A percentile compares a stretch with the other conserved stretches of the same genome.
These are phyloP conservation scores for Mollisiaceae sp. DNA, from an alignment of 2,329 filamentous ascomycete species.

Conservation along the genomic window DNA sequence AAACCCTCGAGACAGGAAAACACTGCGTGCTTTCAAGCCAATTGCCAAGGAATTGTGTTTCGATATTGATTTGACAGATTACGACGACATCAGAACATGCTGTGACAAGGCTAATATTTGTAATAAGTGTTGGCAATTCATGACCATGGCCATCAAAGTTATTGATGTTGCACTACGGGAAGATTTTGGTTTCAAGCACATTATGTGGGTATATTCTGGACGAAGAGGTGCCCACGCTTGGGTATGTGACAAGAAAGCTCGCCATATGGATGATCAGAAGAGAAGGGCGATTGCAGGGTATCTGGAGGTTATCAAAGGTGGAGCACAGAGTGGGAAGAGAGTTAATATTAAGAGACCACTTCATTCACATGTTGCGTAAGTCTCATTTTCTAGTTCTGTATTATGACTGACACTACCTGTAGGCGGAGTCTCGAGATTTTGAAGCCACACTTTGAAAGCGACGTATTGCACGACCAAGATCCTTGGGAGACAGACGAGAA, in stretches of 20 bases:
- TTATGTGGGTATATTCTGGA: conserved; percentile 98
- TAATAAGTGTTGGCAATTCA: conserved; percentile 93
- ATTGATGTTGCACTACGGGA: conserved; percentile 85
- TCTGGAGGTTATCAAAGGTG: conserved; percentile 87
- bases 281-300: conserved; percentile 86
- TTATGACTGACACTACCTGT: conserved; percentile 17
- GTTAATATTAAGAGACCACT: conserved; percentile 84
- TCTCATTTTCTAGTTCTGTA: conserved; percentile 18
- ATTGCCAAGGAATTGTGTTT: conserved; percentile 95
- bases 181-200: conserved; percentile 96
- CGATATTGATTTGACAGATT: conserved; percentile 99
- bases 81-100: conserved; percentile 95
- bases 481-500: conserved; percentile 77
- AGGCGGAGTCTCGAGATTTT: conserved; percentile 86
- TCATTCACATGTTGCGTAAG: conserved; percentile 83
- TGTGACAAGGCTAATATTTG: conserved; percentile 95
- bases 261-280: conserved; percentile 83
- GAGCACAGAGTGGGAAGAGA: conserved; percentile 83
- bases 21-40: conserved; percentile 84
- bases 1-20: conserved; percentile 93
- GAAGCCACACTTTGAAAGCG: conserved; percentile 80
- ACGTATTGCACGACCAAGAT: conserved; percentile 84
- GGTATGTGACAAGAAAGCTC: conserved; percentile 91
- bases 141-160: conserved; percentile 96
- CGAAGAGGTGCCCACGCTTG: conserved; percentile 96